A percentile compares a stretch with the other conserved stretches of the same genome.
phyloP scores from a whole-genome alignment of 768 basidiomycete genomes.

The Exsudoporus frostii region DNA sequence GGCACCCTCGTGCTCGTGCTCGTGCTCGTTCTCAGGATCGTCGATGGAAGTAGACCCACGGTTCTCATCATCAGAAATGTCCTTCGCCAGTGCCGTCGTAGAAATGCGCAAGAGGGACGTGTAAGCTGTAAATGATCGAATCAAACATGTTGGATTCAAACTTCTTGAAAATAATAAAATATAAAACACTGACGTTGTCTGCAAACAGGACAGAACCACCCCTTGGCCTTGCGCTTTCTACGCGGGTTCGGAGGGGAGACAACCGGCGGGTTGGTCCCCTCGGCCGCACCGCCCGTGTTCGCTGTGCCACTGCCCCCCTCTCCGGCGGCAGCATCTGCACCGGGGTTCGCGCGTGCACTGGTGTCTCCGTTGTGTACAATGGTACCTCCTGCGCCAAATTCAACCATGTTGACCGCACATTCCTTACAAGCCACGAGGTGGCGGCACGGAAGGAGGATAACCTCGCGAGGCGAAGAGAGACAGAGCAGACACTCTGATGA shows the following conservation, averaged over 20 bases:
- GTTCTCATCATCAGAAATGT: constrained; percentile 32
- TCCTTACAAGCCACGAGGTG: constrained; percentile 95
- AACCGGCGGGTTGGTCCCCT: constrained; percentile 21
- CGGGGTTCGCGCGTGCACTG: constrained; percentile 28
- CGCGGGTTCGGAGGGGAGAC: constrained; percentile 43
- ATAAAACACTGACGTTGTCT: constrained; percentile 73
- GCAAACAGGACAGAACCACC: constrained; percentile 97
- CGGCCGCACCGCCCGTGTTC: constrained; percentile 21
- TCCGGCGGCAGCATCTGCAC: constrained; percentile 21
- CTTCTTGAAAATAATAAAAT: neutral
- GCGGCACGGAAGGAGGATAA: constrained; percentile 88
- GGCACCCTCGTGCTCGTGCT: constrained; percentile 18
- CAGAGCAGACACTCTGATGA: constrained; percentile 91
- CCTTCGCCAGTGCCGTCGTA: constrained; percentile 54
- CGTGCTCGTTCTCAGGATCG: constrained; percentile 24
- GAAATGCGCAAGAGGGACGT: constrained; percentile 85
- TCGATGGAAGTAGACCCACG: constrained; percentile 26
- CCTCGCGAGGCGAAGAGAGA: constrained; percentile 82
- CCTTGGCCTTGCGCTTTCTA: constrained; percentile 90
- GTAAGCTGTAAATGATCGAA: constrained; percentile 53
- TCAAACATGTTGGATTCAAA: neutral
- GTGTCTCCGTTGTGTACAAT: constrained; percentile 58
- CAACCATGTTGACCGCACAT: constrained; percentile 95
- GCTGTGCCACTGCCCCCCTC: constrained; percentile 17
- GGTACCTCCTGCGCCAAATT: constrained; percentile 90